A percentile compares a stretch with the other conserved stretches of the same genome.
Evolutionary conservation across 495 filamentous ascomycete species (phyloP).

Genomic region (Annulohypoxylon maeteangense): DNA sequence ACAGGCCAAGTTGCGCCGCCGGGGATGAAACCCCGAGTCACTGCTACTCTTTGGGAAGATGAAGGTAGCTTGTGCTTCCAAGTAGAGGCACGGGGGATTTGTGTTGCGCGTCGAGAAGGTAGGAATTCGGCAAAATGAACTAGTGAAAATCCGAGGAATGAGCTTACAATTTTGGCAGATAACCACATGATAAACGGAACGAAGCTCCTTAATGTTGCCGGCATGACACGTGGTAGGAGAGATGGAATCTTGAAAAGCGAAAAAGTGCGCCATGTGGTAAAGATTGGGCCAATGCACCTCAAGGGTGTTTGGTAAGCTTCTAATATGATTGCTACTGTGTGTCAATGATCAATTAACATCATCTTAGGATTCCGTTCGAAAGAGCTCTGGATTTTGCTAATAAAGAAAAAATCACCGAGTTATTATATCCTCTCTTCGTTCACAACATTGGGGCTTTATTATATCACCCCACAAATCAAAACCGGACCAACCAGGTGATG

Average conservation of each 20-base stretch:
- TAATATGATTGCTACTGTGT: slow-evolving; percentile 18
- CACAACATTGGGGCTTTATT: slow-evolving; percentile 95
- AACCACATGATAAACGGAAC: slow-evolving; percentile 99
- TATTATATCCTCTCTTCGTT: slow-evolving; percentile 94
- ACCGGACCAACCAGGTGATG: slow-evolving; percentile 83
- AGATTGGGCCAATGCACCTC: slow-evolving; percentile 98
- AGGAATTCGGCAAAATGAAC: slow-evolving; percentile 44
- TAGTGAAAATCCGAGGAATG: not conserved
- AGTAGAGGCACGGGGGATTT: slow-evolving; percentile 95
- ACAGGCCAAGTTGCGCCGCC: slow-evolving; percentile 93
- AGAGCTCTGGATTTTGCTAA: slow-evolving; percentile 97
- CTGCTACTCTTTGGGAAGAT: slow-evolving; percentile 97
- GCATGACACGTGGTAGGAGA: slow-evolving; percentile 95
- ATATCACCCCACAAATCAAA: slow-evolving; percentile 92
- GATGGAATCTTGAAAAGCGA: slow-evolving; percentile 99
- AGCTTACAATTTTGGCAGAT: slow-evolving; percentile 65
- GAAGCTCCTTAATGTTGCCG: slow-evolving; percentile 95
- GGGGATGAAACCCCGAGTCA: slow-evolving; percentile 98
- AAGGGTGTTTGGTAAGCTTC: slow-evolving; percentile 94
- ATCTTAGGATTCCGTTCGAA: slow-evolving; percentile 92
- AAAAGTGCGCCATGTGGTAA: slow-evolving; percentile 95
- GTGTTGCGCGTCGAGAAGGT: slow-evolving; percentile 96
- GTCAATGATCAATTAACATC: slow-evolving; percentile 16
- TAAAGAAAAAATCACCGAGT: slow-evolving; percentile 98
- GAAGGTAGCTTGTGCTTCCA: slow-evolving; percentile 98